Percentiles rank a stretch among this genome's conserved stretches.
Evolutionary conservation across 2,329 filamentous ascomycete genomes (phyloP).

Genomic region (Cladosporium halotolerans): DNA sequence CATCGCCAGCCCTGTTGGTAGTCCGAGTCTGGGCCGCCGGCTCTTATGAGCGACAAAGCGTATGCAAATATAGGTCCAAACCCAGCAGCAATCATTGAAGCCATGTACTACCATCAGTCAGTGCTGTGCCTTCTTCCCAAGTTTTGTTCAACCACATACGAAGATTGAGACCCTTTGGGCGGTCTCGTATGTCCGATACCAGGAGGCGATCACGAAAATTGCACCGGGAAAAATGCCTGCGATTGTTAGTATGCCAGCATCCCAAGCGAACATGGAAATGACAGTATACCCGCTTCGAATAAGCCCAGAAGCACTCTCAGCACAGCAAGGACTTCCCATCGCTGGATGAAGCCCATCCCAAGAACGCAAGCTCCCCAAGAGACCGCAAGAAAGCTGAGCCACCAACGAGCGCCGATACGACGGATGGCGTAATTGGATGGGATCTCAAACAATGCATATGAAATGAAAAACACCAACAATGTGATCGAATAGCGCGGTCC

Average conservation of each 20-base stretch:
- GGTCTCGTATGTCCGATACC: slow-evolving; percentile 24
- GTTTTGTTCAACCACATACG: background rate
- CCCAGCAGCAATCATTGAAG: slow-evolving; percentile 25
- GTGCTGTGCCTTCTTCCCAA: too few relatives aligned
- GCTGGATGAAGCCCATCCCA: slow-evolving; percentile 55
- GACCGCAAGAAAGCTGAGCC: slow-evolving; percentile 32
- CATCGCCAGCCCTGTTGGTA: slow-evolving; percentile 29
- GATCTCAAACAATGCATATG: slow-evolving; percentile 29
- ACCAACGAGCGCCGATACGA: slow-evolving; percentile 27
- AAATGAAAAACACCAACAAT: slow-evolving; percentile 29
- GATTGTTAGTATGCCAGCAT: too few relatives aligned
- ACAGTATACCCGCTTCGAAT: slow-evolving; percentile 52
- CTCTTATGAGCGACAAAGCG: slow-evolving; percentile 27
- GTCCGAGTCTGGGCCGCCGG: slow-evolving; percentile 25
- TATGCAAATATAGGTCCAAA: slow-evolving; percentile 33
- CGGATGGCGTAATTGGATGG: slow-evolving; percentile 30
- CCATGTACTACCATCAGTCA: slow-evolving; percentile 29
- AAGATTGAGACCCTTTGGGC: slow-evolving; percentile 36
- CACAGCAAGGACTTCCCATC: slow-evolving; percentile 47
- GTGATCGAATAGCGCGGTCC: slow-evolving; percentile 27
- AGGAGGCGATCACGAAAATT: slow-evolving; percentile 26
- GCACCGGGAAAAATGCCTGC: slow-evolving; percentile 30
- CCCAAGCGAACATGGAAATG: background rate
- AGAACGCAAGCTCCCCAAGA: slow-evolving; percentile 56
- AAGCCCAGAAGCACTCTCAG: slow-evolving; percentile 54